phyloP scores from a whole-genome alignment of 352 stramenopile species.

The Phytophthora sp. region DNA sequence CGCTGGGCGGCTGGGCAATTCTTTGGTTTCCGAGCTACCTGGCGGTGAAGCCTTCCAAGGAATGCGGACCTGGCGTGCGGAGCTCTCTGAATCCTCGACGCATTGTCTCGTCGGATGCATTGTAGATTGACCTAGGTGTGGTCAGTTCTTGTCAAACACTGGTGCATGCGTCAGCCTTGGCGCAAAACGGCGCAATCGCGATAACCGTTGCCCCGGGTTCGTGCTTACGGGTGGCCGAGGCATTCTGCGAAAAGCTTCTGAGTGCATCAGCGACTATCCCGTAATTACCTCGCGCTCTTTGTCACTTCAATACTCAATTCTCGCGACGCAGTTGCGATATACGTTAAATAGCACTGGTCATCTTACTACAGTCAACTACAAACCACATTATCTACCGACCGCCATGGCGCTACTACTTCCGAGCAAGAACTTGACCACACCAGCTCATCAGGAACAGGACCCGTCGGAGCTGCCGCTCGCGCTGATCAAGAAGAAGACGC shows the following conservation, averaged over 20 bases:
- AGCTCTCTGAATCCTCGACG: conserved; percentile 15
- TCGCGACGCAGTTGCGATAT: not conserved
- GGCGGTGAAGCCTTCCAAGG: not conserved
- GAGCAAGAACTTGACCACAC: not conserved
- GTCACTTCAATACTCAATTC: conserved; percentile 24
- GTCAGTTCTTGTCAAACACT: conserved; percentile 28
- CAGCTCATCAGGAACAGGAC: conserved; percentile 7
- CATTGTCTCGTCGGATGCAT: conserved; percentile 8
- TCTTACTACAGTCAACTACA: not conserved
- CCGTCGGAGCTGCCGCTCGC: conserved; percentile 29
- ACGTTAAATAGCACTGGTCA: not conserved
- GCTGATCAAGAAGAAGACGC: conserved; percentile 36
- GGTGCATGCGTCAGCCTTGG: conserved; percentile 27
- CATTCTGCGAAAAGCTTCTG: conserved; percentile 40
- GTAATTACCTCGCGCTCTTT: no score
- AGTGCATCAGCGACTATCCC: conserved; percentile 12
- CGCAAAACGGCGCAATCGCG: conserved; percentile 19
- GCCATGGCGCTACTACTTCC: not conserved
- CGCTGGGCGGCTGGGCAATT: conserved; percentile 7
- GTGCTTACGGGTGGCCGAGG: conserved; percentile 2
- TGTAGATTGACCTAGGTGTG: conserved; percentile 7
- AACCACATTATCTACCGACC: not conserved
- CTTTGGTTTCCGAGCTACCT: conserved; percentile 19
- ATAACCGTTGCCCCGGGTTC: conserved; percentile 11
- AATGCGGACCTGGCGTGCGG: no score